phyloP scores from a whole-genome alignment of 2,329 filamentous ascomycete species.

The Pseudofabraea citricarpa region DNA sequence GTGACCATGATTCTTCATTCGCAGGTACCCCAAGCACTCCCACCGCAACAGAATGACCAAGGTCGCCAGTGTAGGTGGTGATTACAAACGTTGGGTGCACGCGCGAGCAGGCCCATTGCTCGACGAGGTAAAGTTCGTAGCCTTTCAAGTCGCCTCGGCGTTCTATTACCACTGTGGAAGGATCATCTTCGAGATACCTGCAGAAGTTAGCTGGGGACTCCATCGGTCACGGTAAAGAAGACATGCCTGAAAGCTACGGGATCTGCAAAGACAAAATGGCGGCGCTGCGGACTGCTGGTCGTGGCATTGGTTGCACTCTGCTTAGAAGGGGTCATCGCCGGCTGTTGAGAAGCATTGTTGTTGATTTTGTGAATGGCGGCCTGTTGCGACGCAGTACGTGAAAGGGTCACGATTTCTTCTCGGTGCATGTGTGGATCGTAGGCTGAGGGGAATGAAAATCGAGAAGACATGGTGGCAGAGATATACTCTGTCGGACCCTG shows the following conservation, averaged over 20 bases:
- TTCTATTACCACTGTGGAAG: slow-evolving; percentile 68
- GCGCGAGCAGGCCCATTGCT: slow-evolving; percentile 96
- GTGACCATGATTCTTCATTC: slow-evolving; percentile 76
- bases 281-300: slow-evolving; percentile 31
- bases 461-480: slow-evolving; percentile 16
- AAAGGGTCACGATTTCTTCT: slow-evolving; percentile 23
- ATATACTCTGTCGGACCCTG: neutral
- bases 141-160: slow-evolving; percentile 66
- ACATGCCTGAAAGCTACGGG: slow-evolving; percentile 53
- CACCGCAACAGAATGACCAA: slow-evolving; percentile 70
- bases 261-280: slow-evolving; percentile 61
- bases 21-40: slow-evolving; percentile 77
- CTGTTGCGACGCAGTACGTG: slow-evolving; percentile 20
- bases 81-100: slow-evolving; percentile 87
- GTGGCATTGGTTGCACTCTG: slow-evolving; percentile 11
- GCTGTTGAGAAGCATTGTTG: slow-evolving; percentile 8
- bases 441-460: slow-evolving; percentile 17
- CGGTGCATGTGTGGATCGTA: slow-evolving; percentile 26
- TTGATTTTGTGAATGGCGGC: slow-evolving; percentile 10
- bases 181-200: slow-evolving; percentile 81
- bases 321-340: slow-evolving; percentile 10
- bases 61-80: slow-evolving; percentile 86
- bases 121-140: slow-evolving; percentile 91
- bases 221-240: slow-evolving; percentile 1
- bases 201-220: neutral